These are phyloP conservation scores for Ceriops zippeliana DNA, from an alignment of 345 rosid species.

Conservation along the genomic window DNA sequence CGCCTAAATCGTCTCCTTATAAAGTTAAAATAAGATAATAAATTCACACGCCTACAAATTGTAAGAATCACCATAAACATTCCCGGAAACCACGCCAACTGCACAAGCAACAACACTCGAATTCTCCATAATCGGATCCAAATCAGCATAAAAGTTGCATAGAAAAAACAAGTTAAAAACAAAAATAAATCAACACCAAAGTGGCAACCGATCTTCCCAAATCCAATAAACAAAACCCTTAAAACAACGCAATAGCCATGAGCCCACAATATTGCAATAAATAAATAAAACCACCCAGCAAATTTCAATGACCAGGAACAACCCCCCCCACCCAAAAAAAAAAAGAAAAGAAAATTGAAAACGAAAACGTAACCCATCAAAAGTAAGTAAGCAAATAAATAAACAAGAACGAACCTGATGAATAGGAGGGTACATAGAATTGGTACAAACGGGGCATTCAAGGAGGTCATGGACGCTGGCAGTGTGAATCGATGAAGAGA, in stretches of 20 bases:
- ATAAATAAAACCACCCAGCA: neutral
- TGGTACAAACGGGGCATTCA: constrained; percentile 98
- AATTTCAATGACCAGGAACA: neutral
- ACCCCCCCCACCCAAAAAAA: neutral
- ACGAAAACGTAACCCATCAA: neutral
- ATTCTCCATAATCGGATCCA: neutral
- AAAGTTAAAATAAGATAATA: too few relatives aligned
- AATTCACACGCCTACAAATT: too few relatives aligned
- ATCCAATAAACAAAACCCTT: too few relatives aligned
- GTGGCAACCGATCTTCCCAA: too few relatives aligned
- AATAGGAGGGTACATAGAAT: constrained; percentile 98
- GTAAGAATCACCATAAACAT: neutral
- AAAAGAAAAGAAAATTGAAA: neutral
- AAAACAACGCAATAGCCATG: neutral
- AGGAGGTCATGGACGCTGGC: constrained; percentile 93
- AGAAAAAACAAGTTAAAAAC: neutral
- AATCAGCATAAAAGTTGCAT: neutral
- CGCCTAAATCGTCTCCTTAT: neutral
- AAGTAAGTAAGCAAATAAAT: neutral
- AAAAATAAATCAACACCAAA: neutral
- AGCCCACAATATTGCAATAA: too few relatives aligned
- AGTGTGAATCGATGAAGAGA: constrained; percentile 42
- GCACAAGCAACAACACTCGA: neutral
- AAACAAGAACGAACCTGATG: constrained; percentile 63
- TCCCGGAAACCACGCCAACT: neutral